Conservation (phyloP, 2,329 filamentous ascomycete genomes). For the Lanzia echinophila region DNA sequence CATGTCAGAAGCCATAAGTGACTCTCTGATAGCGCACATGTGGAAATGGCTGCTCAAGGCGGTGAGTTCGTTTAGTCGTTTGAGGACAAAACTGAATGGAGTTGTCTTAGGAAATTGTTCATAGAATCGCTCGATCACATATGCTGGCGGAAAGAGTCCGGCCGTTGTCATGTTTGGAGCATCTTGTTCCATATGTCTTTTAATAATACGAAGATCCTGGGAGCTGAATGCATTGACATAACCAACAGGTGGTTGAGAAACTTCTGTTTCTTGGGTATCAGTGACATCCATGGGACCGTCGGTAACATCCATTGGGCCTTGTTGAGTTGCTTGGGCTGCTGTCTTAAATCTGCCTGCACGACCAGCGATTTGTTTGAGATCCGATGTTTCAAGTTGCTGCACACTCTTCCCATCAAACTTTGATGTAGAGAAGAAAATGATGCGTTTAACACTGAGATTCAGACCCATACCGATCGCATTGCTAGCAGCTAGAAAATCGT, state of each 20-base stretch:
- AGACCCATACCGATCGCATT: constrained; percentile 97
- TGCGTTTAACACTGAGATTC: constrained; percentile 84
- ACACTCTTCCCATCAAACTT: constrained; percentile 64
- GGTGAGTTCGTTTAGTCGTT: constrained; percentile 62
- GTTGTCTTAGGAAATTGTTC: constrained; percentile 75
- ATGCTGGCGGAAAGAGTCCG: constrained; percentile 65
- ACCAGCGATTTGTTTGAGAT: constrained; percentile 92
- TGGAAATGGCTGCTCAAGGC: constrained; percentile 60
- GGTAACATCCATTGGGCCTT: constrained; percentile 8
- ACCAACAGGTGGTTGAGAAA: constrained; percentile 41
- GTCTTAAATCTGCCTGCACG: constrained; percentile 82
- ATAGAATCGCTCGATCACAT: constrained; percentile 68
- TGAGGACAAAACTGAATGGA: constrained; percentile 76
- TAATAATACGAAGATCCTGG: constrained; percentile 59
- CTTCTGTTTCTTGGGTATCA: neutral
- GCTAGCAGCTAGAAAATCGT: constrained; percentile 88
- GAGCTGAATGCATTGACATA: constrained; percentile 72
- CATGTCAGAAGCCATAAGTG: constrained; percentile 60
- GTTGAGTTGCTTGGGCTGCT: constrained; percentile 48
- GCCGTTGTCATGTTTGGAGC: constrained; percentile 62
- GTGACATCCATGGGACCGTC: neutral
- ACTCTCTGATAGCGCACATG: constrained; percentile 56
- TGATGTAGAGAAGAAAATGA: constrained; percentile 73
- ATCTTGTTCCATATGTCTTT: constrained; percentile 54
- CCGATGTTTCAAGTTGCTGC: constrained; percentile 55